phyloP scores from a whole-genome alignment of 805 yeast genomes.

The Metschnikowia lachancei region DNA sequence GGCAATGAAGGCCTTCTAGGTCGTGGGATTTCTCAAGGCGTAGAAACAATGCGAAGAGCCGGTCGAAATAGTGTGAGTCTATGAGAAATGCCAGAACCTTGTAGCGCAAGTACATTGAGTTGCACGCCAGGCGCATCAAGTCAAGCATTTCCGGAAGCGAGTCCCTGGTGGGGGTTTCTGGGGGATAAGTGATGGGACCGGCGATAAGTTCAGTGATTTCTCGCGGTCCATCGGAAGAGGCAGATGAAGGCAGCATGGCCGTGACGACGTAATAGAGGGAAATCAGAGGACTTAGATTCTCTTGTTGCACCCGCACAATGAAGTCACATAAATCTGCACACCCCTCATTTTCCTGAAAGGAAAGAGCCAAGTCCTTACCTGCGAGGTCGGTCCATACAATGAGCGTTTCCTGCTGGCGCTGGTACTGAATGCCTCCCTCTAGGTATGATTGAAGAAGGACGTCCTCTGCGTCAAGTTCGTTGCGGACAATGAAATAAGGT shows the following conservation, averaged over 20 bases:
- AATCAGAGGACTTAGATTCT: conserved; percentile 55
- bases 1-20: conserved; percentile 55
- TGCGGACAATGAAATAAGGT: conserved; percentile 69
- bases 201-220: conserved; percentile 75
- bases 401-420: conserved; percentile 89
- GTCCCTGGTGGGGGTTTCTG: conserved; percentile 44
- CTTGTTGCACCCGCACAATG: conserved; percentile 63
- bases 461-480: conserved; percentile 61
- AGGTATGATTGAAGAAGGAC: conserved; percentile 61
- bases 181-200: conserved; percentile 74
- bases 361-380: conserved; percentile 74
- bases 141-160: conserved; percentile 56
- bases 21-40: conserved; percentile 53
- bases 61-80: conserved; percentile 50
- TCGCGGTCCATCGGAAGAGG: conserved; percentile 20
- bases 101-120: conserved; percentile 61
- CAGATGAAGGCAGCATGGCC: neutral
- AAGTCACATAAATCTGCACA: conserved; percentile 83
- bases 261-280: conserved; percentile 59
- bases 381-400: conserved; percentile 91
- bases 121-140: conserved; percentile 55
- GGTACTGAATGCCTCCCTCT: conserved; percentile 79
- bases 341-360: conserved; percentile 90
- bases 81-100: conserved; percentile 56
- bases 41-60: conserved; percentile 52